Percentiles rank a stretch among this genome's conserved stretches.
Conservation (phyloP, 768 basidiomycete species). For the Auriscalpium microsporum region DNA sequence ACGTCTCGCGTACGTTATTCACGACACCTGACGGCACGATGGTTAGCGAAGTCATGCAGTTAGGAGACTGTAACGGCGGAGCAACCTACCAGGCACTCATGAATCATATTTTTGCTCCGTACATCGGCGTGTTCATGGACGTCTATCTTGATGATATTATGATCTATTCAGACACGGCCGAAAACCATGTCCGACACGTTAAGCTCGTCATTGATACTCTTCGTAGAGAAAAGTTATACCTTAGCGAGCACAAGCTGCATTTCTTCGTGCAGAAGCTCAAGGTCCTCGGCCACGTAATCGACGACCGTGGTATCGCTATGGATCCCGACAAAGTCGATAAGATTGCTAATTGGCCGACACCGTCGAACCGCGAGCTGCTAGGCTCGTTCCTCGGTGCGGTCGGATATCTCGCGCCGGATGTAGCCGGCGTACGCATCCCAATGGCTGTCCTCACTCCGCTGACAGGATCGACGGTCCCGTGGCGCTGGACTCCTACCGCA, state of each 20-base stretch:
- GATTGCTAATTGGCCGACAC: constrained; percentile 23
- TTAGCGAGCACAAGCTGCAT: constrained; percentile 17
- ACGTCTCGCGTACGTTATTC: constrained; percentile 22
- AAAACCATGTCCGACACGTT: constrained; percentile 21
- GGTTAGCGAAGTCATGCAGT: constrained; percentile 33
- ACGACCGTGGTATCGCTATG: constrained; percentile 32
- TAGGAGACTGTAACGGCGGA: constrained; percentile 38
- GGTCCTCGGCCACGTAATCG: constrained; percentile 27
- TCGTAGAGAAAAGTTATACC: constrained; percentile 13
- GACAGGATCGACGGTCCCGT: constrained; percentile 1
- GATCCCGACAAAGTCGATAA: constrained; percentile 36
- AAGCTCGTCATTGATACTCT: constrained; percentile 9
- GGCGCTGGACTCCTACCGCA: too few species aligned
- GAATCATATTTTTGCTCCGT: constrained; percentile 25
- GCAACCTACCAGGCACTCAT: constrained; percentile 32
- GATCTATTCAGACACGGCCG: constrained; percentile 21
- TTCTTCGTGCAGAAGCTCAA: constrained; percentile 16
- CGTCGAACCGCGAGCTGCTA: constrained; percentile 25
- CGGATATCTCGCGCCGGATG: constrained; percentile 28
- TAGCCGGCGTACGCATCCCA: constrained; percentile 26
- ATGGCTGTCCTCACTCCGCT: constrained; percentile 26
- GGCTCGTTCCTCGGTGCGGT: constrained; percentile 27
- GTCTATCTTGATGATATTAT: constrained; percentile 28
- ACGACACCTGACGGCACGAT: constrained; percentile 29
- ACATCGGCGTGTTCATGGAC: constrained; percentile 24